Conservation (phyloP, 306 rosid genomes). For the Cucumis melo region DNA sequence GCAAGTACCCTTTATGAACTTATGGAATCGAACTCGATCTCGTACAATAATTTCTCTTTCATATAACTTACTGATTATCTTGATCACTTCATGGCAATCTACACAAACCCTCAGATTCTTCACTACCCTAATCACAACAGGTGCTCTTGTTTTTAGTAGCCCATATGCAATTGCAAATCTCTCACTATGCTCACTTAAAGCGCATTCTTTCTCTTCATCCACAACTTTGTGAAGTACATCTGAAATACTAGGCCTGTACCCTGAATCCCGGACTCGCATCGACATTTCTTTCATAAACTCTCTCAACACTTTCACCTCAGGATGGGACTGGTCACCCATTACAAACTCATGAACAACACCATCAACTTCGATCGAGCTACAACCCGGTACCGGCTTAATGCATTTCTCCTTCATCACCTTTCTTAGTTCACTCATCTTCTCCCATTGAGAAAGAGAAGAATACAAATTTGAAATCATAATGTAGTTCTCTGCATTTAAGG, state of each 20-base stretch:
- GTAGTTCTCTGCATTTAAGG: slow-evolving; percentile 15
- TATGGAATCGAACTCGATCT: slow-evolving; percentile 2
- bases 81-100: background rate
- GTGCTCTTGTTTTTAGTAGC: background rate
- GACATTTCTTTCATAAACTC: slow-evolving; percentile 5
- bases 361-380: slow-evolving; percentile 15
- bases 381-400: slow-evolving; percentile 9
- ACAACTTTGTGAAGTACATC: slow-evolving; percentile 9
- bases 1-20: background rate
- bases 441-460: slow-evolving; percentile 17
- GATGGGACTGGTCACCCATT: slow-evolving; percentile 18
- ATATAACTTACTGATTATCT: background rate
- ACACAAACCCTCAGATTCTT: background rate
- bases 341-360: slow-evolving; percentile 14
- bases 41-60: background rate
- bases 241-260: slow-evolving; percentile 7
- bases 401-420: slow-evolving; percentile 13
- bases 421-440: slow-evolving; percentile 16
- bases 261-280: background rate
- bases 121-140: background rate
- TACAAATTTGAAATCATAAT: slow-evolving; percentile 16
- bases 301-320: background rate
- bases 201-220: slow-evolving; percentile 11
- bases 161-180: slow-evolving; percentile 11
- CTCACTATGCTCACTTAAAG: slow-evolving; percentile 12